Evolutionary conservation across 2,329 filamentous ascomycete species (phyloP).

Genomic region (Aspergillus jensenii): DNA sequence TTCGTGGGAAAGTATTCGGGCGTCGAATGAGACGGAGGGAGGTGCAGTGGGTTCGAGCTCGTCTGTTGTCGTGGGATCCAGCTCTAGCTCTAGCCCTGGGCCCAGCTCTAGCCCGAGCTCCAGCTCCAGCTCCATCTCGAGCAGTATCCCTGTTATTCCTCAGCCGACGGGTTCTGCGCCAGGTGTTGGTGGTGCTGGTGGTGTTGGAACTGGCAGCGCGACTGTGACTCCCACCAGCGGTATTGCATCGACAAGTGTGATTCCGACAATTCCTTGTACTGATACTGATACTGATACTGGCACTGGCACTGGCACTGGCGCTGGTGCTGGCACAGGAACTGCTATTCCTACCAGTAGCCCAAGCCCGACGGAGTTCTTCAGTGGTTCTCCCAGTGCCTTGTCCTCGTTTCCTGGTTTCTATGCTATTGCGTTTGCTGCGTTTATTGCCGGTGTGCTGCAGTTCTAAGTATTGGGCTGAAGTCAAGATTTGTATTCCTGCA

Average conservation of each 20-base stretch:
- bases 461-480: background rate
- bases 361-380: background rate
- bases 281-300: too few relatives aligned
- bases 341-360: too few relatives aligned
- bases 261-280: background rate
- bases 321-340: too few relatives aligned
- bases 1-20: conserved; percentile 62
- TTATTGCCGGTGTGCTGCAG: background rate
- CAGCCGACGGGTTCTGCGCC: background rate
- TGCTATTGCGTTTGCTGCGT: background rate
- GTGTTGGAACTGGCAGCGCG: background rate
- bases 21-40: background rate
- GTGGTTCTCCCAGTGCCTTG: background rate
- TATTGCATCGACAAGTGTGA: background rate
- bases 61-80: background rate
- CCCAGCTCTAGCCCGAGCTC: background rate
- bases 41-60: background rate
- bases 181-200: background rate
- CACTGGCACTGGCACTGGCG: too few relatives aligned
- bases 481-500: too few relatives aligned
- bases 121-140: background rate
- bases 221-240: background rate
- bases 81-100: background rate
- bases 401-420: background rate
- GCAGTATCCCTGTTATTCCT: background rate